Evolutionary conservation across 345 rosid species (phyloP).

Genomic region (Cochlearia excelsa): DNA sequence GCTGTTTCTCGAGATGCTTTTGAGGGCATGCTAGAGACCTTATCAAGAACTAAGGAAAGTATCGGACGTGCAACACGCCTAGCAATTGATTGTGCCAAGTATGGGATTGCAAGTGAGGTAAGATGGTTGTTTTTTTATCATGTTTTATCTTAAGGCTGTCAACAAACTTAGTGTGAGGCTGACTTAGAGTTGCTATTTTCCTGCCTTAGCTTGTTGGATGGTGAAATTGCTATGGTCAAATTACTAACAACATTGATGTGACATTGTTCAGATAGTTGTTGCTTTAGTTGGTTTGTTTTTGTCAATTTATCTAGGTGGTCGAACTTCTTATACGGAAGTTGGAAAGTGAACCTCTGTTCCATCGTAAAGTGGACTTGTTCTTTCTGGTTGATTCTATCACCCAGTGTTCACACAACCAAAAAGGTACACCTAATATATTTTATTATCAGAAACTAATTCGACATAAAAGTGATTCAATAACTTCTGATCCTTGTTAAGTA

Average conservation of each 20-base stretch:
- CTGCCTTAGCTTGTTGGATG: no score
- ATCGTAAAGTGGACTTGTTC: constrained; percentile 84
- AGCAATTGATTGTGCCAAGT: constrained; percentile 94
- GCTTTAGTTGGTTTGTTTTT: no score
- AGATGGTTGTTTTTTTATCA: constrained; percentile 22
- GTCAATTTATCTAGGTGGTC: no score
- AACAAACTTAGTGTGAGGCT: neutral
- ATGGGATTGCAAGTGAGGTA: constrained; percentile 93
- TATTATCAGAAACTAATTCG: no score
- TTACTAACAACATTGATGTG: no score
- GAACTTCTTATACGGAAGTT: constrained; percentile 84
- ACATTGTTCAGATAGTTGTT: neutral
- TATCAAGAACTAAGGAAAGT: constrained; percentile 94
- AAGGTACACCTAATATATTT: constrained; percentile 41
- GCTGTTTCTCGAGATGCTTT: constrained; percentile 94
- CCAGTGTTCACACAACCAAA: constrained; percentile 87
- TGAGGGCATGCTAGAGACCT: constrained; percentile 99
- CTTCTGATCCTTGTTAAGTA: no score
- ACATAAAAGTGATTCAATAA: no score
- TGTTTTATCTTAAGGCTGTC: constrained; percentile 9
- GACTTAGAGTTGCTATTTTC: no score
- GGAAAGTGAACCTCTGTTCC: constrained; percentile 79
- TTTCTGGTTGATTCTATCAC: constrained; percentile 96
- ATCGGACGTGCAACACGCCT: constrained; percentile 95
- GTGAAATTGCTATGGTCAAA: no score